A percentile compares a stretch with the other conserved stretches of the same genome.
Conservation (phyloP, 2,329 filamentous ascomycete species). For the Volutella citrinella region DNA sequence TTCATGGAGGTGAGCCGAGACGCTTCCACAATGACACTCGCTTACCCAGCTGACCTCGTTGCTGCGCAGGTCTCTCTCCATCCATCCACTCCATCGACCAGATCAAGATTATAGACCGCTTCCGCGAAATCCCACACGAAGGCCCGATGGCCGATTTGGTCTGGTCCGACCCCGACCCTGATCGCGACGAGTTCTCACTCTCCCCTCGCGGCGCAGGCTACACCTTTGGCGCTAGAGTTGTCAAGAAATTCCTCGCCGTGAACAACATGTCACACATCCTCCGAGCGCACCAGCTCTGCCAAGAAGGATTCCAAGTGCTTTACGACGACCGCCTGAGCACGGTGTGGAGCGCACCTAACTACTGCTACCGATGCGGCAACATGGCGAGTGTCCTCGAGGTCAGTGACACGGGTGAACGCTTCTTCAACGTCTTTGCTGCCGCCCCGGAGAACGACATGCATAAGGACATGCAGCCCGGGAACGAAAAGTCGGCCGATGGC, state of each 20-base stretch:
- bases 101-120: constrained; percentile 99
- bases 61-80: constrained; percentile 64
- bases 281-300: constrained; percentile 95
- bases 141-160: constrained; percentile 99
- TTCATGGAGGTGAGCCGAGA: constrained; percentile 70
- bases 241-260: constrained; percentile 96
- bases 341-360: constrained; percentile 97
- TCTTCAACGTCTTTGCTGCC: constrained; percentile 97
- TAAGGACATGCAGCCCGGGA: constrained; percentile 76
- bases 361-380: constrained; percentile 94
- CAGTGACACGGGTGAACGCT: constrained; percentile 85
- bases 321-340: constrained; percentile 94
- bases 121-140: constrained; percentile 97
- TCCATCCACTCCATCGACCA: constrained; percentile 98
- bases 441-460: constrained; percentile 93
- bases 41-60: constrained; percentile 5
- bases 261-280: constrained; percentile 98
- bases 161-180: constrained; percentile 97
- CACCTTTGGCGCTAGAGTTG: constrained; percentile 95
- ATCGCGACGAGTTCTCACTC: constrained; percentile 93
- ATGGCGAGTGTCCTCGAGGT: constrained; percentile 97
- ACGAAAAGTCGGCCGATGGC: constrained; percentile 66
- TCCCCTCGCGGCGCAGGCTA: constrained; percentile 93
- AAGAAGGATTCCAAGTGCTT: constrained; percentile 95
- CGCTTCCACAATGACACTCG: constrained; percentile 17